phyloP scores from a whole-genome alignment of 208 protist species.

The Porcisia hertigi region DNA sequence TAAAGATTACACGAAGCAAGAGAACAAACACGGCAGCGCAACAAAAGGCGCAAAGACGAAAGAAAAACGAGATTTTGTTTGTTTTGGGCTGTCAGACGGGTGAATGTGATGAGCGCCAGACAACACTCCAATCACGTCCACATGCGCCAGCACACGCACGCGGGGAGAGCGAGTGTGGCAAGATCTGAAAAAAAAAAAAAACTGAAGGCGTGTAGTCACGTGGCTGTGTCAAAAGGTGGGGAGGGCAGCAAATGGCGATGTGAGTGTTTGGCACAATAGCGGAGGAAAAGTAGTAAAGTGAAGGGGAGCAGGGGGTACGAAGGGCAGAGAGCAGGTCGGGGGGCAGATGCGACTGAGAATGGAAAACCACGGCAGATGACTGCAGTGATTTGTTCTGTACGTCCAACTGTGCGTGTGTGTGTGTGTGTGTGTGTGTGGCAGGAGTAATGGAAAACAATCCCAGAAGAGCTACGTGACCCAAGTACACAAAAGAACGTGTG shows the following conservation, averaged over 20 bases:
- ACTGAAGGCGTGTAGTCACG: too few relatives aligned
- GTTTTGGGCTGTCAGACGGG: too few relatives aligned
- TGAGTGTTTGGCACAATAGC: neutral
- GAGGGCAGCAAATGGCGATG: neutral
- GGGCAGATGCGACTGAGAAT: neutral
- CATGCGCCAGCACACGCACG: neutral
- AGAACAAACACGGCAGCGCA: neutral
- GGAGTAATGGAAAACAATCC: neutral
- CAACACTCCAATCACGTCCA: neutral
- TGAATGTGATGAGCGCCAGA: neutral
- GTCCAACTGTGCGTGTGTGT: neutral
- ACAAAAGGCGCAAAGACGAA: neutral
- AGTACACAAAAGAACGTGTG: neutral
- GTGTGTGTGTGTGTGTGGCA: neutral
- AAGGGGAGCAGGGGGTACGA: neutral
- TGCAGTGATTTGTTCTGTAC: neutral
- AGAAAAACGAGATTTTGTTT: too few relatives aligned
- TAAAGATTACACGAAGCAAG: conserved; percentile 2
- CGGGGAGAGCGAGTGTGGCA: neutral
- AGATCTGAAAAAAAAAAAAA: neutral
- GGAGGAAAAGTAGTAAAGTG: neutral
- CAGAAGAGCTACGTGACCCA: neutral
- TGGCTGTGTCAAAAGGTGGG: neutral
- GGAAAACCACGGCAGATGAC: neutral
- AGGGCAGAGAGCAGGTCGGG: too few relatives aligned